phyloP scores from a whole-genome alignment of 768 basidiomycete genomes.

The Wakefieldia striispora region DNA sequence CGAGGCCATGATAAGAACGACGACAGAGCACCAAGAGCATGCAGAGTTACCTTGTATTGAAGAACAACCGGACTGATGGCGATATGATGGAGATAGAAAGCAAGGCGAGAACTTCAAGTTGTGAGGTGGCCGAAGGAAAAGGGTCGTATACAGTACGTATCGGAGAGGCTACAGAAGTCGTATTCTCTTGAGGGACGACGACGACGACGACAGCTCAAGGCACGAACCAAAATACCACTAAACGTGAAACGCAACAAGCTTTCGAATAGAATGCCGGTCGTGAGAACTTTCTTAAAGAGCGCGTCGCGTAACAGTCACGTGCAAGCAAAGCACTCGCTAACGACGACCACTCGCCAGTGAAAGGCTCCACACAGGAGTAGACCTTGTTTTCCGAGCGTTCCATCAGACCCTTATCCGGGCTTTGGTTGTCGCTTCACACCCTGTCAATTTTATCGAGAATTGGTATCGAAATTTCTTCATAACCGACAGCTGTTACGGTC shows the following conservation, averaged over 20 bases:
- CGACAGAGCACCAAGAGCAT: background rate
- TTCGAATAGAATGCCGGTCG: slow-evolving; percentile 22
- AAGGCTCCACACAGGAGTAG: too few relatives aligned
- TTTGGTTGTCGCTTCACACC: too few relatives aligned
- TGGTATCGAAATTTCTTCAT: too few relatives aligned
- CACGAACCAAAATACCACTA: slow-evolving; percentile 21
- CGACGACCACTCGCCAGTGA: too few relatives aligned
- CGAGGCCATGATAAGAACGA: background rate
- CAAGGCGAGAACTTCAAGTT: slow-evolving; percentile 13
- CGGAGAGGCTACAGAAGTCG: slow-evolving; percentile 5
- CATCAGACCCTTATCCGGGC: too few relatives aligned
- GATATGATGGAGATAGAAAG: slow-evolving; percentile 28
- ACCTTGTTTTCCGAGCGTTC: too few relatives aligned
- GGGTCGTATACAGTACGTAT: slow-evolving; percentile 14
- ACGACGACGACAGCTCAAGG: slow-evolving; percentile 13
- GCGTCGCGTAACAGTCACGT: slow-evolving; percentile 40
- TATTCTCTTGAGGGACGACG: slow-evolving; percentile 13
- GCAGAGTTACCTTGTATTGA: slow-evolving; percentile 23
- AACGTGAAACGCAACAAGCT: slow-evolving; percentile 30
- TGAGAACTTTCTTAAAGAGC: slow-evolving; percentile 36
- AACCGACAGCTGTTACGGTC: too few relatives aligned
- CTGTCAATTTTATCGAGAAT: too few relatives aligned
- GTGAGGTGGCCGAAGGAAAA: slow-evolving; percentile 22
- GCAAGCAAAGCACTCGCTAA: slow-evolving; percentile 23
- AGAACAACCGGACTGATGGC: slow-evolving; percentile 13